Evolutionary conservation across 2,329 filamentous ascomycete species (phyloP).

Genomic region (Grosmannia huntii): DNA sequence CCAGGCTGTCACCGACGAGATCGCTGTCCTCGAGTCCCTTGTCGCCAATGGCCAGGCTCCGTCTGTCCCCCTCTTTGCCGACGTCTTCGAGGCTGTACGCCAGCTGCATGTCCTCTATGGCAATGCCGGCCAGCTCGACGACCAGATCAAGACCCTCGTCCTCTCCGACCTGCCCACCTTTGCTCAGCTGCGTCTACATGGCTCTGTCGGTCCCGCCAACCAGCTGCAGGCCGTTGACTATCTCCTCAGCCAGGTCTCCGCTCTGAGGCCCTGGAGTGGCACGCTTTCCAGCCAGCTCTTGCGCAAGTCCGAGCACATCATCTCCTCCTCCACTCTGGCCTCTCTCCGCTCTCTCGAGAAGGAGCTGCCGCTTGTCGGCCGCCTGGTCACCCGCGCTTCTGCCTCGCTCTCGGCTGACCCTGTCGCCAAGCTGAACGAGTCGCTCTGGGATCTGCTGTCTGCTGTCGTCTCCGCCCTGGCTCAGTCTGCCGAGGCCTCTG

Average conservation of each 20-base stretch:
- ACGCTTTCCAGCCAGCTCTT: slow-evolving; percentile 39
- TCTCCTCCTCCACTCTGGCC: slow-evolving; percentile 40
- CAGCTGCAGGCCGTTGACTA: slow-evolving; percentile 35
- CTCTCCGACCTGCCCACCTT: slow-evolving; percentile 33
- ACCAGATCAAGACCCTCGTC: slow-evolving; percentile 19
- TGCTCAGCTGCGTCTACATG: slow-evolving; percentile 30
- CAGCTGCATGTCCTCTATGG: slow-evolving; percentile 35
- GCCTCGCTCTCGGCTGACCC: slow-evolving; percentile 37
- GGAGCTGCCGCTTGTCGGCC: slow-evolving; percentile 49
- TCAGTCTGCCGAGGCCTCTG: not conserved
- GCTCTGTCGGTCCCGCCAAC: slow-evolving; percentile 22
- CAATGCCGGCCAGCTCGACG: not conserved
- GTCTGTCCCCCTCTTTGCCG: slow-evolving; percentile 41
- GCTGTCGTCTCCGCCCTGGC: slow-evolving; percentile 20
- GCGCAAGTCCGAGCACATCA: slow-evolving; percentile 37
- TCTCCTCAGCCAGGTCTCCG: slow-evolving; percentile 22
- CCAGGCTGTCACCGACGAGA: slow-evolving; percentile 34
- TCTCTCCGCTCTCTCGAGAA: slow-evolving; percentile 50
- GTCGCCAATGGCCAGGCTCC: slow-evolving; percentile 31
- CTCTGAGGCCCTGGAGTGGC: slow-evolving; percentile 32
- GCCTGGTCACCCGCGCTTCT: slow-evolving; percentile 37
- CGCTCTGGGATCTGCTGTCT: slow-evolving; percentile 33
- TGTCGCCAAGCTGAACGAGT: slow-evolving; percentile 31
- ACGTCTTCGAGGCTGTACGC: slow-evolving; percentile 44
- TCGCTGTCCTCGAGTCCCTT: slow-evolving; percentile 35